Percentiles rank a stretch among this genome's conserved stretches.
Evolutionary conservation across 1,284 basidiomycete species (phyloP).

Genomic region (Irpex rosettiformis): DNA sequence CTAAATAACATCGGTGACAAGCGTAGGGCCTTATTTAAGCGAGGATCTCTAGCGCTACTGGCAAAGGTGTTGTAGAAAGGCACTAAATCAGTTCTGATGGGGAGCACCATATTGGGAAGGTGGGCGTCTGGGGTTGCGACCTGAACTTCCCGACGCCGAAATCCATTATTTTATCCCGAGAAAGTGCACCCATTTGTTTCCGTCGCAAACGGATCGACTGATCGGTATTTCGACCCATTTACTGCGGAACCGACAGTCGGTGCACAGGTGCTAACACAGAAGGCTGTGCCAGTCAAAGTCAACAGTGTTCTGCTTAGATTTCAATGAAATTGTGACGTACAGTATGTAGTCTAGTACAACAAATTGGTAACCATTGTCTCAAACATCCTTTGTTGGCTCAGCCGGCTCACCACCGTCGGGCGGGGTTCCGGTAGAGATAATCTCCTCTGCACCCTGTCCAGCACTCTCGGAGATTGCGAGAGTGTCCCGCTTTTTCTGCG

Average conservation of each 20-base stretch:
- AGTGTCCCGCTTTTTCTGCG: slow-evolving; percentile 16
- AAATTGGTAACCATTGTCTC: not conserved
- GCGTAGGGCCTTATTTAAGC: not conserved
- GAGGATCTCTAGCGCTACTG: not conserved
- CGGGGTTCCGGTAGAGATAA: not conserved
- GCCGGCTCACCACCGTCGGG: not conserved
- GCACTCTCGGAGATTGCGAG: slow-evolving; percentile 1
- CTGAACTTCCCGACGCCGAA: not conserved
- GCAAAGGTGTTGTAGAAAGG: not conserved
- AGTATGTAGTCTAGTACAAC: not conserved
- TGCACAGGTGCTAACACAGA: not conserved
- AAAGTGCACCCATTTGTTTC: not conserved
- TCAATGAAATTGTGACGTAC: not conserved
- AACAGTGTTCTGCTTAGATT: not conserved
- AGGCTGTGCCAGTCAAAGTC: not conserved
- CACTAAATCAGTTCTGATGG: slow-evolving; percentile 2
- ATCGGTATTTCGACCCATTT: not conserved
- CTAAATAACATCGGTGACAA: not conserved
- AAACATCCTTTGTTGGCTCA: not conserved
- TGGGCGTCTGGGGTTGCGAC: slow-evolving; percentile 3
- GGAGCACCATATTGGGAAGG: not conserved
- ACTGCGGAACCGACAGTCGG: slow-evolving; percentile 1
- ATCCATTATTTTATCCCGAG: not conserved
- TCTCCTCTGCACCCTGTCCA: not conserved
- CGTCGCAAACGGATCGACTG: not conserved